phyloP scores from a whole-genome alignment of 2,329 filamentous ascomycete species.

The Orbilia javanica region DNA sequence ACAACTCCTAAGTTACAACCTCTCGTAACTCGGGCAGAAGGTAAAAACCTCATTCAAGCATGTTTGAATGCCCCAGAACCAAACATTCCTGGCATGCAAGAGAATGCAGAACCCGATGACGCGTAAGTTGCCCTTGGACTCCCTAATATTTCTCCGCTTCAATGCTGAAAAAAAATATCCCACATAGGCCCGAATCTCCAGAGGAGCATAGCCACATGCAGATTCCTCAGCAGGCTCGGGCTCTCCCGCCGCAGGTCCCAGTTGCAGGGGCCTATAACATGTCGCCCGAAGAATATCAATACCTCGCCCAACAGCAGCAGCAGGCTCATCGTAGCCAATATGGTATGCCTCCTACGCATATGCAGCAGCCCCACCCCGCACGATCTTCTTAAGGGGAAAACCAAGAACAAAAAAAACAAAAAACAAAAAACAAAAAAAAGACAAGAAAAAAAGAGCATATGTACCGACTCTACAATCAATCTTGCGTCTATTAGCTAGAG shows the following conservation, averaged over 20 bases:
- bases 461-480: slow-evolving; percentile 60
- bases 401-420: no score
- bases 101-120: slow-evolving; percentile 77
- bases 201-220: slow-evolving; percentile 86
- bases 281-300: slow-evolving; percentile 76
- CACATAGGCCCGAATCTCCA: slow-evolving; percentile 80
- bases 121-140: slow-evolving; percentile 56
- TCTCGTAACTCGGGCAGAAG: slow-evolving; percentile 96
- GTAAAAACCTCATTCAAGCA: slow-evolving; percentile 99
- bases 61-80: slow-evolving; percentile 95
- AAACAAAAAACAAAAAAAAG: no score
- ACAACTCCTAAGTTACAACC: slow-evolving; percentile 98
- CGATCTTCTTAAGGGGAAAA: slow-evolving; percentile 77
- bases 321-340: slow-evolving; percentile 65
- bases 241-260: slow-evolving; percentile 72
- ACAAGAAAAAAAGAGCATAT: background rate
- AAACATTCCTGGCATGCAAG: slow-evolving; percentile 79
- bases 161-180: background rate
- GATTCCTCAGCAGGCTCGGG: slow-evolving; percentile 75
- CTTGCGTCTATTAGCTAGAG: slow-evolving; percentile 20
- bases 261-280: slow-evolving; percentile 75
- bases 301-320: slow-evolving; percentile 78
- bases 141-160: background rate
- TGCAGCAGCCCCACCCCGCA: slow-evolving; percentile 85
- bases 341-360: slow-evolving; percentile 79